Conservation (phyloP, 805 yeast genomes). For the Pichia thaimueangensis region DNA sequence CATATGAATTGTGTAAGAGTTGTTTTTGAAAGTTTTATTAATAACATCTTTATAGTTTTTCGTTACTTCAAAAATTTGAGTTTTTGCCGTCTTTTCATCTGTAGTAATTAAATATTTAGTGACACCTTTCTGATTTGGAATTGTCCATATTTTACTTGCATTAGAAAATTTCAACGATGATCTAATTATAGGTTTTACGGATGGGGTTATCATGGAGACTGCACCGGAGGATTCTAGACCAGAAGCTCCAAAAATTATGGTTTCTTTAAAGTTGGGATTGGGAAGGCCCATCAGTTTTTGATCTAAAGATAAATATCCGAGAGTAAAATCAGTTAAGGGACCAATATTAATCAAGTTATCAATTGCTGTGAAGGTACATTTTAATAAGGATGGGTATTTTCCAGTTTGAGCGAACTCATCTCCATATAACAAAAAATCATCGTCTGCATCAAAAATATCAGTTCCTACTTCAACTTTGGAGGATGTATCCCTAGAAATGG, state of each 20-base stretch:
- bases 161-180: constrained; percentile 67
- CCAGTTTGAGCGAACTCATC: constrained; percentile 15
- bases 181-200: constrained; percentile 60
- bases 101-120: constrained; percentile 65
- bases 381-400: constrained; percentile 13
- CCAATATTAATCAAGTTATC: constrained; percentile 63
- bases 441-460: constrained; percentile 32
- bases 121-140: constrained; percentile 32
- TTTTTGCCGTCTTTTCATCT: constrained; percentile 53
- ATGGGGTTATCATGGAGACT: constrained; percentile 57
- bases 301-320: constrained; percentile 55
- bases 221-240: constrained; percentile 55
- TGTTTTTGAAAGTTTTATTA: constrained; percentile 55
- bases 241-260: constrained; percentile 61
- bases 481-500: constrained; percentile 13
- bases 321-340: constrained; percentile 61
- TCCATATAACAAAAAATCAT: constrained; percentile 36
- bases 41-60: constrained; percentile 56
- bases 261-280: constrained; percentile 62
- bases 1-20: constrained; percentile 59
- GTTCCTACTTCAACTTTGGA: constrained; percentile 12
- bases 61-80: constrained; percentile 61
- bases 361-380: constrained; percentile 36
- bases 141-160: constrained; percentile 71
- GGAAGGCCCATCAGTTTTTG: constrained; percentile 51